Percentiles rank a stretch among this genome's conserved stretches.
These are phyloP conservation scores for Pichia terricola DNA, from an alignment of 1,139 yeast genomes.

Conservation along the genomic window DNA sequence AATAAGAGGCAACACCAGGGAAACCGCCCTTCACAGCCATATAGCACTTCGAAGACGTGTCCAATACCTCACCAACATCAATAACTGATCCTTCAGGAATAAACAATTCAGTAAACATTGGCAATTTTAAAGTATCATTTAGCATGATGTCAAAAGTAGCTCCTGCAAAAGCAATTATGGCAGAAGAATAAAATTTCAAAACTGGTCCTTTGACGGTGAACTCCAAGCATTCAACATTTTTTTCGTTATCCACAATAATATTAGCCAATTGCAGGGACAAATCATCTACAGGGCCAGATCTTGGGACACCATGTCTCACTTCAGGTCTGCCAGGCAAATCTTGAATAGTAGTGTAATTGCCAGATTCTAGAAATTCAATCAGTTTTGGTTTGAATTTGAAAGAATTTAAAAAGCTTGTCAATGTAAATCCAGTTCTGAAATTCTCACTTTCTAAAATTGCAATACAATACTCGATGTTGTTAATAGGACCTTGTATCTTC, in stretches of 20 bases:
- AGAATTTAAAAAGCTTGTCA: slow-evolving; percentile 24
- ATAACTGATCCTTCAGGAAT: slow-evolving; percentile 25
- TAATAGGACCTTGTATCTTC: slow-evolving; percentile 28
- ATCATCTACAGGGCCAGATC: slow-evolving; percentile 29
- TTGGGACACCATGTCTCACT: slow-evolving; percentile 27
- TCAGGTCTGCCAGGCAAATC: slow-evolving; percentile 28
- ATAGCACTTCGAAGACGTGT: slow-evolving; percentile 25
- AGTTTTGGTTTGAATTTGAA: slow-evolving; percentile 25
- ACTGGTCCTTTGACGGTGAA: slow-evolving; percentile 28
- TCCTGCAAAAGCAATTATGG: slow-evolving; percentile 26
- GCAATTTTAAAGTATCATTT: slow-evolving; percentile 19
- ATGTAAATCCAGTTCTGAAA: slow-evolving; percentile 23
- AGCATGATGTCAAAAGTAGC: slow-evolving; percentile 22
- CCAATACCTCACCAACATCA: slow-evolving; percentile 25
- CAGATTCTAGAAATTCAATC: slow-evolving; percentile 27
- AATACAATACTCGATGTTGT: slow-evolving; percentile 27
- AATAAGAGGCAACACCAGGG: slow-evolving; percentile 28
- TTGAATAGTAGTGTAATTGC: slow-evolving; percentile 30
- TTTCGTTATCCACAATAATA: slow-evolving; percentile 27
- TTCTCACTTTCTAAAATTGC: slow-evolving; percentile 21
- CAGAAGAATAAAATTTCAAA: slow-evolving; percentile 25
- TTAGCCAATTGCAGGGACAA: slow-evolving; percentile 28
- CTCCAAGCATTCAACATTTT: slow-evolving; percentile 25
- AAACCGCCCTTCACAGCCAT: slow-evolving; percentile 30
- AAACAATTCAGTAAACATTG: slow-evolving; percentile 25